Conservation (phyloP, 2,329 filamentous ascomycete species). For the Alternaria burnsii region DNA sequence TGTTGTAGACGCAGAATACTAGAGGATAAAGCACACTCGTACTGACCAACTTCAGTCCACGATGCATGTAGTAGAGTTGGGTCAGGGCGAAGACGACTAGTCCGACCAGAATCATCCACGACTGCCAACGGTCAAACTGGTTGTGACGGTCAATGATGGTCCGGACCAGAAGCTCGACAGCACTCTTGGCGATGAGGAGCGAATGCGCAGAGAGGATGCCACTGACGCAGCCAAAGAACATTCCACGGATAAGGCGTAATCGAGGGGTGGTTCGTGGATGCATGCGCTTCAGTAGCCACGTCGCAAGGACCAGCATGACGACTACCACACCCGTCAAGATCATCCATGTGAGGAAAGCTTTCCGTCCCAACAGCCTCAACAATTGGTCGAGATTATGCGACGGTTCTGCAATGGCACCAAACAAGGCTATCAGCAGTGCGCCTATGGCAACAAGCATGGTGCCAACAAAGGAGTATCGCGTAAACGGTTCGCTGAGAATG, state of each 20-base stretch:
- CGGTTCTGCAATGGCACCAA: conserved; percentile 92
- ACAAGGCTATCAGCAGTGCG: conserved; percentile 90
- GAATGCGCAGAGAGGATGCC: conserved; percentile 94
- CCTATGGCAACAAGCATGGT: conserved; percentile 87
- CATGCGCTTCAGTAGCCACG: conserved; percentile 49
- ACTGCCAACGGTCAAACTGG: conserved; percentile 94
- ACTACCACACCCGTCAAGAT: conserved; percentile 78
- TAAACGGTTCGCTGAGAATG: conserved; percentile 93
- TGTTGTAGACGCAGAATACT: conserved; percentile 99
- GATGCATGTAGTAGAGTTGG: conserved; percentile 94
- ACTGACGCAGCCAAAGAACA: conserved; percentile 86
- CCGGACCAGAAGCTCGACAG: conserved; percentile 89
- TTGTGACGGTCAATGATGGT: conserved; percentile 87
- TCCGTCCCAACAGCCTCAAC: conserved; percentile 74
- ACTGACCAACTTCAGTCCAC: conserved; percentile 91
- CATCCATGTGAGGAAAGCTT: conserved; percentile 90
- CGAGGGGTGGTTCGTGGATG: conserved; percentile 62
- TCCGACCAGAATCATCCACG: conserved; percentile 87
- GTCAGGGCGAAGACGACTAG: conserved; percentile 83
- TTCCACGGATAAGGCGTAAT: conserved; percentile 79
- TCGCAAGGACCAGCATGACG: conserved; percentile 67
- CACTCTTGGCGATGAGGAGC: conserved; percentile 92
- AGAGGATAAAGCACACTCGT: conserved; percentile 96
- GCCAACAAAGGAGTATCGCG: conserved; percentile 87
- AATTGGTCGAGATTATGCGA: conserved; percentile 88